Conservation (phyloP, 2,329 filamentous ascomycete species). For the Diaporthe humulicola region DNA sequence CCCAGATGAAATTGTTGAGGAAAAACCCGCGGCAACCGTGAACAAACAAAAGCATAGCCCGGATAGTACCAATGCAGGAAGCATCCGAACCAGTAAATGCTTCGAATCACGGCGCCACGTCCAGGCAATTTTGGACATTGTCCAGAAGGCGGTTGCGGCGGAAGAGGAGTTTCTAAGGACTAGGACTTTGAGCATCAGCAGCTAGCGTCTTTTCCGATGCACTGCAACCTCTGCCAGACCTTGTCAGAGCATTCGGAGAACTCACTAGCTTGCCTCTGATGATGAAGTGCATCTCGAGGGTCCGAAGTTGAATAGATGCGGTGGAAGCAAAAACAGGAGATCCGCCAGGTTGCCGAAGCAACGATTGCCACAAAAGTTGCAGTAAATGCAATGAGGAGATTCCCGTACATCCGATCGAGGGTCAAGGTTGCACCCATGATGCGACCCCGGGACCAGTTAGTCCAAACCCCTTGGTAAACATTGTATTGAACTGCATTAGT, state of each 20-base stretch:
- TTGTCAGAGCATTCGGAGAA: too few species aligned
- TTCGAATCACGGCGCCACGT: background rate
- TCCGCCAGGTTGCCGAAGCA: conserved; percentile 42
- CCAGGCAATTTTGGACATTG: background rate
- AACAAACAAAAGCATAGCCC: background rate
- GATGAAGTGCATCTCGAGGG: conserved; percentile 44
- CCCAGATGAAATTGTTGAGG: background rate
- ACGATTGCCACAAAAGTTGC: conserved; percentile 48
- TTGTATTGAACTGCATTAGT: background rate
- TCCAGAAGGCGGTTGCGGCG: background rate
- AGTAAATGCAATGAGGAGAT: conserved; percentile 50
- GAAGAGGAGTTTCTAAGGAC: background rate
- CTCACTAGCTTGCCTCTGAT: conserved; percentile 44
- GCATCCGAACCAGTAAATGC: background rate
- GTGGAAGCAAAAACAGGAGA: conserved; percentile 44
- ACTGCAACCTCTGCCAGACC: too few species aligned
- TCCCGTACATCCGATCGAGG: conserved; percentile 45
- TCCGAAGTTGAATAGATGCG: conserved; percentile 37
- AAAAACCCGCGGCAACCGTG: background rate
- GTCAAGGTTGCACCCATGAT: conserved; percentile 50
- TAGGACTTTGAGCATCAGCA: background rate
- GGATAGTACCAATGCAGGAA: background rate
- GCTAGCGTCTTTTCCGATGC: background rate
- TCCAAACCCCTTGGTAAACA: conserved; percentile 49
- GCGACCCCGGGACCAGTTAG: conserved; percentile 48